Evolutionary conservation across 495 filamentous ascomycete genomes (phyloP).

Genomic region (Podospora australis): DNA sequence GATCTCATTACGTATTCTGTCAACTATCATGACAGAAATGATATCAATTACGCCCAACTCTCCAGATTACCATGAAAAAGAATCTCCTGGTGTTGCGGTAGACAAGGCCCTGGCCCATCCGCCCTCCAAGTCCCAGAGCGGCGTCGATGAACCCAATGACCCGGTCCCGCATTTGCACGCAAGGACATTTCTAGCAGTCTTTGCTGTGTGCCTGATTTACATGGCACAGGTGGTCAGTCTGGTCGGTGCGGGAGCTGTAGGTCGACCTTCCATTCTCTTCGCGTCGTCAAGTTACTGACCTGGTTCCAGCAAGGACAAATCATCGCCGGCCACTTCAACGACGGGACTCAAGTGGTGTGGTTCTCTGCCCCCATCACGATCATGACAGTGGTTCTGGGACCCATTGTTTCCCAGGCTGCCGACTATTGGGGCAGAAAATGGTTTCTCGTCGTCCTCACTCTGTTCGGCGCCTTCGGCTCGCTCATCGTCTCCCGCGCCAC

Average conservation of each 20-base stretch:
- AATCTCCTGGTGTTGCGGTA: too few relatives aligned
- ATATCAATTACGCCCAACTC: too few relatives aligned
- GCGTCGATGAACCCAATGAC: constrained; percentile 8
- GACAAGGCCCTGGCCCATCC: too few relatives aligned
- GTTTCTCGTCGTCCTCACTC: constrained; percentile 28
- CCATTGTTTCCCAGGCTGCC: constrained; percentile 29
- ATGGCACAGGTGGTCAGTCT: constrained; percentile 24
- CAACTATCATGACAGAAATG: too few relatives aligned
- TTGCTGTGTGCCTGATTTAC: constrained; percentile 31
- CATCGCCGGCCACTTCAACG: constrained; percentile 18
- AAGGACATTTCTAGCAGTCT: constrained; percentile 25
- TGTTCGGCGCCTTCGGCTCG: constrained; percentile 24
- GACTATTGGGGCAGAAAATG: constrained; percentile 36
- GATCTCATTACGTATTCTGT: too few relatives aligned
- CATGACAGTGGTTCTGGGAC: constrained; percentile 25
- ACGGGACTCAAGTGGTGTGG: constrained; percentile 18
- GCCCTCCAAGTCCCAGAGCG: too few relatives aligned
- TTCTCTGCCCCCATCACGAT: constrained; percentile 25
- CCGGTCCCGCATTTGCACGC: constrained; percentile 23
- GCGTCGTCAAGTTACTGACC: background rate
- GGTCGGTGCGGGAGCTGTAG: constrained; percentile 29
- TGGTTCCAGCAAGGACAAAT: constrained; percentile 20
- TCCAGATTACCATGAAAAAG: too few relatives aligned
- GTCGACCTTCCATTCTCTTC: background rate
- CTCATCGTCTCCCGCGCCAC: constrained; percentile 27